Base-by-base conservation (phyloP, 208 protist genomes). In the Novymonas esmeraldas region DNA sequence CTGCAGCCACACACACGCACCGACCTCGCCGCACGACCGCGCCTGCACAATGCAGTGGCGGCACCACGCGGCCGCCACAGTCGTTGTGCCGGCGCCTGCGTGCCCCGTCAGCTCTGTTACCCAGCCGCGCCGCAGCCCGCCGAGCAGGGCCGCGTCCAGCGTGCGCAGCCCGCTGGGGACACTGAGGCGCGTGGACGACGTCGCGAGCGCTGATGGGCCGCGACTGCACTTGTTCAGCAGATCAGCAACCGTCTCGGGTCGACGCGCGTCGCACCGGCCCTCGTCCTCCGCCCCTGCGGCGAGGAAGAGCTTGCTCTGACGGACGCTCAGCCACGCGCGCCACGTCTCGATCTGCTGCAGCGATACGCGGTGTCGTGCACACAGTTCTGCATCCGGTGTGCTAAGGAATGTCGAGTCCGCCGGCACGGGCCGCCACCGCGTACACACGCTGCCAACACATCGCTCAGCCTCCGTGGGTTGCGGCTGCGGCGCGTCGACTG, bases 81-180 rank as follows among this genome's bases (percentile, higher is more conserved):
- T 70, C 3, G 87, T 81, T 42, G 81, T 85, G 4, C 79, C 79
- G 18, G 64, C 42, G 20, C 49, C 55, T 0, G 68, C 55, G 3
- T 39, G 46, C 11, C 84, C 84, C n/a, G 82, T 87, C 44, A 92
- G 76, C 54, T 90, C 81, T 20, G 69, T 78, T 18, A 93, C 41
- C n/a, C 76, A 76, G n/a, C 79, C 78, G 10, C 73, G 71, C 14
- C 58, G 59, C 38, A 90, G 44, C 10, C 79, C 84, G 24, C 82
- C 86, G 16, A 66, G 65, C 33, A 90, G 59, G 6, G 71, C 74
- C 7, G 33, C 48, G 59, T 92, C 86, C n/a, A 91, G 81, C 38
- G 60, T 70, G 11, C 55, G 41, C 42, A 83, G 52, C 0, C 84
- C 79, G 6, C 82, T 90, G 13, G 79, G 50, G 48, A 31, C 28